These are phyloP conservation scores for Quercus bicolor DNA, from an alignment of 306 rosid species.

Conservation along the genomic window DNA sequence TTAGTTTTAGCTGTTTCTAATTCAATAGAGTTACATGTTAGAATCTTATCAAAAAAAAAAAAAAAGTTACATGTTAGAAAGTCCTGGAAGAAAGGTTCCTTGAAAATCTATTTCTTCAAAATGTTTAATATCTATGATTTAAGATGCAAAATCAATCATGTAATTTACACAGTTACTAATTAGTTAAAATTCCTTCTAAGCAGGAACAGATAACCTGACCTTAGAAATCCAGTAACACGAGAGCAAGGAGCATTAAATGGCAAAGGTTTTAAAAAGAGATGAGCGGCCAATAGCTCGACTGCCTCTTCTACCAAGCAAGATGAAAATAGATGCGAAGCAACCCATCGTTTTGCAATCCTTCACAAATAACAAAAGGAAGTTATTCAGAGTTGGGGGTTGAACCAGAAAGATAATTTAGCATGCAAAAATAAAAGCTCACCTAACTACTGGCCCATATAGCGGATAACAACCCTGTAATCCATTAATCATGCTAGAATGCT, in stretches of 20 bases:
- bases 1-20: not conserved
- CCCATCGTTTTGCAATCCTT: conserved; percentile 98
- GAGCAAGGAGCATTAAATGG: conserved; percentile 79
- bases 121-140: not conserved
- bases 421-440: conserved; percentile 43
- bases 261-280: conserved; percentile 72
- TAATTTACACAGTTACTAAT: not conserved
- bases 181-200: not conserved
- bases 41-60: too few relatives aligned
- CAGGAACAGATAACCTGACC: conserved; percentile 43
- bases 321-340: conserved; percentile 81
- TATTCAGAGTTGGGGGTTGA: conserved; percentile 23
- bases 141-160: not conserved
- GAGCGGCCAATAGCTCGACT: conserved; percentile 81
- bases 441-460: conserved; percentile 72
- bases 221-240: conserved; percentile 77
- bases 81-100: not conserved
- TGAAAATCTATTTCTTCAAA: not conserved
- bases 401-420: conserved; percentile 8
- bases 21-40: too few relatives aligned
- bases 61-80: not conserved
- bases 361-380: conserved; percentile 22
- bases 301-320: conserved; percentile 92
- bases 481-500: conserved; percentile 88
- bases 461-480: conserved; percentile 78